phyloP scores from a whole-genome alignment of 163 green algal genomes.

The Chlorella variabilis region DNA sequence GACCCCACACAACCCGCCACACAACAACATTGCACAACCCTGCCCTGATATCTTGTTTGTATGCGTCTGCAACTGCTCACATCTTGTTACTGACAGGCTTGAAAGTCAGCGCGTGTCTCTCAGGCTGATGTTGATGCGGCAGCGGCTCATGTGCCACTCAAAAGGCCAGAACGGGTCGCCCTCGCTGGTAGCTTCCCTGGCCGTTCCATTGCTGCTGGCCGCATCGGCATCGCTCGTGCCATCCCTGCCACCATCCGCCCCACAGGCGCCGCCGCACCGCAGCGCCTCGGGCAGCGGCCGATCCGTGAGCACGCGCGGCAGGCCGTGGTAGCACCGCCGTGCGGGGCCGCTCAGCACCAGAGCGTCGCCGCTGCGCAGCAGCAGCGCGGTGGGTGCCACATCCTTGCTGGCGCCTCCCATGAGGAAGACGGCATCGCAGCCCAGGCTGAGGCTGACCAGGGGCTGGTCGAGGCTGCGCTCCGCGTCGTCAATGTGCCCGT shows the following conservation, averaged over 20 bases:
- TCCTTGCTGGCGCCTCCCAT: slow-evolving; percentile 77
- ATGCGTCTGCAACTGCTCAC: neutral
- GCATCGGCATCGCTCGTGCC: neutral
- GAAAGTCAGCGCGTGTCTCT: slow-evolving; percentile 37
- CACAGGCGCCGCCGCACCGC: neutral
- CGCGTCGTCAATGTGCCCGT: slow-evolving; percentile 90
- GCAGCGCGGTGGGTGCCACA: slow-evolving; percentile 66
- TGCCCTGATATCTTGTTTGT: neutral
- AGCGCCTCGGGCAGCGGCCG: neutral
- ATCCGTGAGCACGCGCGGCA: slow-evolving; percentile 63
- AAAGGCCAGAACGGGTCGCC: slow-evolving; percentile 9
- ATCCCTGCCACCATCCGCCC: neutral
- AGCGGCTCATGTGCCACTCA: slow-evolving; percentile 48
- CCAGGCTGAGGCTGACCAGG: slow-evolving; percentile 88
- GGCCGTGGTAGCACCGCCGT: slow-evolving; percentile 84
- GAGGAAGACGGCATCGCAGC: slow-evolving; percentile 87
- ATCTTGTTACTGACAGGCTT: no score
- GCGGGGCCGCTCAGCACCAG: slow-evolving; percentile 78
- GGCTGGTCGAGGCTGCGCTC: slow-evolving; percentile 78
- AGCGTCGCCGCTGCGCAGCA: slow-evolving; percentile 85
- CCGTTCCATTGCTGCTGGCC: neutral
- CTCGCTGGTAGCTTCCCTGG: neutral
- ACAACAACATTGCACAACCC: no score
- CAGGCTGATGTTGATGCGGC: slow-evolving; percentile 74
- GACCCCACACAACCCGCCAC: no score